phyloP scores from a whole-genome alignment of 345 rosid species.

The Clarkia xantiana region DNA sequence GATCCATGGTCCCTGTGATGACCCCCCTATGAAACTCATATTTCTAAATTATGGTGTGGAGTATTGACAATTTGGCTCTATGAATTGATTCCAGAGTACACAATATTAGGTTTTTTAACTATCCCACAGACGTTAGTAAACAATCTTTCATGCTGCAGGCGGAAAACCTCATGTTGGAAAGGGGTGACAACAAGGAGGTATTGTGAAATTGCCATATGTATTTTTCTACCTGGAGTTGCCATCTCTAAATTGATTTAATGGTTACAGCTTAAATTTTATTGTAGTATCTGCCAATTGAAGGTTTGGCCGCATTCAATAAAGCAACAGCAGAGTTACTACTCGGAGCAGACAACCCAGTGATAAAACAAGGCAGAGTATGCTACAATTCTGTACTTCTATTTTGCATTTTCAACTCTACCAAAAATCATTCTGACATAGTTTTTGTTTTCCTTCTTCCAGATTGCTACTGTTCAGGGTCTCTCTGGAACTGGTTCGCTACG shows the following conservation, averaged over 20 bases:
- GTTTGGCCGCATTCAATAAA: conserved; percentile 86
- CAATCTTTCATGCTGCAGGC: conserved; percentile 32
- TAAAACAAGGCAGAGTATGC: conserved; percentile 62
- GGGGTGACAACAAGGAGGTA: conserved; percentile 95
- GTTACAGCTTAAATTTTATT: conserved; percentile 9
- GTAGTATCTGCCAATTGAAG: conserved; percentile 97
- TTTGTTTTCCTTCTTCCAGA: conserved; percentile 25
- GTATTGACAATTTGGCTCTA: neutral
- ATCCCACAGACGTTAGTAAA: neutral
- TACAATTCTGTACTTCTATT: conserved; percentile 6
- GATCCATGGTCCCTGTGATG: neutral
- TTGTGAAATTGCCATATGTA: conserved; percentile 7
- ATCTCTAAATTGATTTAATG: conserved; percentile 1
- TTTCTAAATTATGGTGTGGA: neutral
- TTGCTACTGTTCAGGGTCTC: conserved; percentile 96
- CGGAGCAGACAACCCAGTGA: conserved; percentile 66
- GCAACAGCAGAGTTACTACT: conserved; percentile 80
- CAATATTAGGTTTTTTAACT: too few relatives aligned
- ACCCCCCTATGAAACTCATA: neutral
- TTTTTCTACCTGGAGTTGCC: neutral
- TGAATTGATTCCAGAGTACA: too few relatives aligned
- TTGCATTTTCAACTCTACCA: neutral
- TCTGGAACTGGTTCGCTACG: conserved; percentile 96
- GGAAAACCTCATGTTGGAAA: conserved; percentile 78
- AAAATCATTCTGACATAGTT: neutral